Percentiles rank a stretch among this genome's conserved stretches.
These are phyloP conservation scores for Pichia sp. DNA, from an alignment of 1,139 yeast genomes.

Conservation along the genomic window DNA sequence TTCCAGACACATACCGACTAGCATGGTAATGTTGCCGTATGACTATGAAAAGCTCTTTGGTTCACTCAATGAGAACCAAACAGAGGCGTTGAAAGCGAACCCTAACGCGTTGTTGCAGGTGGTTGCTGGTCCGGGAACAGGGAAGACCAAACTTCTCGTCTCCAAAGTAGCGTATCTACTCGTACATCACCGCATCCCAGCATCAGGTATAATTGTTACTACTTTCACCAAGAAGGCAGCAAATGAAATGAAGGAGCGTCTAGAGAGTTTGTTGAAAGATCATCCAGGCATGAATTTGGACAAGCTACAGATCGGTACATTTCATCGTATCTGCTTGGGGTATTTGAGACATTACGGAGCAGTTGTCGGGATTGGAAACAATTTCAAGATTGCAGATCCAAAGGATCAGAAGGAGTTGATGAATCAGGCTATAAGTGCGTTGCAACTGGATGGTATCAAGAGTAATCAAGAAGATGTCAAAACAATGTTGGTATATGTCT, in stretches of 20 bases:
- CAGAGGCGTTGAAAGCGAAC: slow-evolving; percentile 53
- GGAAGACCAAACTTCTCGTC: slow-evolving; percentile 76
- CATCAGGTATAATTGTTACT: slow-evolving; percentile 66
- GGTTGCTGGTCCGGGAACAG: slow-evolving; percentile 88
- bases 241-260: slow-evolving; percentile 65
- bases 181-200: slow-evolving; percentile 41
- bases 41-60: background rate
- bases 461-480: slow-evolving; percentile 19
- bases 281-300: slow-evolving; percentile 31
- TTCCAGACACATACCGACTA: no score
- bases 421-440: slow-evolving; percentile 30
- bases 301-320: slow-evolving; percentile 68
- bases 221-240: slow-evolving; percentile 93
- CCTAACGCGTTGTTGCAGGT: slow-evolving; percentile 55
- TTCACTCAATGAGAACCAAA: slow-evolving; percentile 50
- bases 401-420: slow-evolving; percentile 50
- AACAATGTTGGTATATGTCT: slow-evolving; percentile 5
- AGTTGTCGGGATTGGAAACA: slow-evolving; percentile 35
- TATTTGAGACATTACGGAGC: slow-evolving; percentile 53
- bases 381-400: slow-evolving; percentile 59
- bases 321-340: slow-evolving; percentile 70
- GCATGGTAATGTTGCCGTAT: no score
- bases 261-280: slow-evolving; percentile 35
- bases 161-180: slow-evolving; percentile 70
- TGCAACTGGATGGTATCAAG: slow-evolving; percentile 18